phyloP scores from a whole-genome alignment of 192 early-diverging fungal genomes.

The Geosiphon pyriformis region DNA sequence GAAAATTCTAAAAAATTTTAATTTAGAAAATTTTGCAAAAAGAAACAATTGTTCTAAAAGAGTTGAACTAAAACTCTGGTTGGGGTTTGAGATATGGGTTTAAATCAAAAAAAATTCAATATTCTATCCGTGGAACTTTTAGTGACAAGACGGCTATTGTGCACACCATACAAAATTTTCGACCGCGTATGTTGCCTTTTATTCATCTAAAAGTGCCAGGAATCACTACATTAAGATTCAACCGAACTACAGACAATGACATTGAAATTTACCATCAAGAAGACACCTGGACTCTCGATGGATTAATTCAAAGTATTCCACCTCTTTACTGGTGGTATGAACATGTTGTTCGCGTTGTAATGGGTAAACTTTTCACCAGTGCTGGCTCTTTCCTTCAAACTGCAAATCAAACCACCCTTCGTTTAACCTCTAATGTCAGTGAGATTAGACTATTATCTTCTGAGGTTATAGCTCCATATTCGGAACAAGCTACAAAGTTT shows the following conservation, averaged over 20 bases:
- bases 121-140: neutral
- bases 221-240: slow-evolving; percentile 46
- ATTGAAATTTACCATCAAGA: slow-evolving; percentile 49
- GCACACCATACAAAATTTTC: slow-evolving; percentile 44
- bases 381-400: slow-evolving; percentile 46
- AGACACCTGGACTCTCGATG: slow-evolving; percentile 56
- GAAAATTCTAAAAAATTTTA: neutral
- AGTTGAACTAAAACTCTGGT: too few species aligned
- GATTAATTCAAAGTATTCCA: slow-evolving; percentile 49
- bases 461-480: neutral
- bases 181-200: slow-evolving; percentile 47
- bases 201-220: slow-evolving; percentile 44
- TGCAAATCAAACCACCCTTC: slow-evolving; percentile 36
- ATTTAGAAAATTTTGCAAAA: neutral
- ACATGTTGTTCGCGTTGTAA: slow-evolving; percentile 41
- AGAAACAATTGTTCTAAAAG: too few species aligned
- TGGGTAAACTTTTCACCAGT: slow-evolving; percentile 42
- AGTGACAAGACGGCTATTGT: slow-evolving; percentile 45
- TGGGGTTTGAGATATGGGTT: too few species aligned
- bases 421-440: slow-evolving; percentile 32
- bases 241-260: slow-evolving; percentile 38
- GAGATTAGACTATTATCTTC: slow-evolving; percentile 16
- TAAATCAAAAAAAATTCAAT: too few species aligned
- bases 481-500: neutral
- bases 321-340: slow-evolving; percentile 53